Conservation (phyloP, 2,329 filamentous ascomycete genomes). For the Fonsecaea pedrosoi region DNA sequence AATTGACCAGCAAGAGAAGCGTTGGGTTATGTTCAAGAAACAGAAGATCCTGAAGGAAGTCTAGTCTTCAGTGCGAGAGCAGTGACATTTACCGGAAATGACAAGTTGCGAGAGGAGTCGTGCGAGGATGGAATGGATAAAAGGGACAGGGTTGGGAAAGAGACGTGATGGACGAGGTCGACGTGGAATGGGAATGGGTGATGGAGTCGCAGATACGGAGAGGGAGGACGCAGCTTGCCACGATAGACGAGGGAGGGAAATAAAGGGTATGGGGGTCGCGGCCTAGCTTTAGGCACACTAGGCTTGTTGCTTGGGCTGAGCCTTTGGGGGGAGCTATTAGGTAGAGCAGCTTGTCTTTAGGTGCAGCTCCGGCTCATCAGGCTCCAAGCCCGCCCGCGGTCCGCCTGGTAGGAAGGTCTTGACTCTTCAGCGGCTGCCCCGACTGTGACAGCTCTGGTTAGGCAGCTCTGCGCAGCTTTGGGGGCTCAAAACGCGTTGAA, state of each 20-base stretch:
- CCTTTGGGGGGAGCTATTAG: background rate
- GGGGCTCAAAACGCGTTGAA: background rate
- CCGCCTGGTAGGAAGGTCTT: background rate
- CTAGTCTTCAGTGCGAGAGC: slow-evolving; percentile 29
- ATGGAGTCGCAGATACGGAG: slow-evolving; percentile 5
- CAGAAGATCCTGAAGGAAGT: slow-evolving; percentile 22
- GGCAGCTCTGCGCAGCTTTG: background rate
- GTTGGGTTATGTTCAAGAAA: slow-evolving; percentile 30
- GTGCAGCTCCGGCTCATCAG: background rate
- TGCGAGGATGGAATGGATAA: slow-evolving; percentile 16
- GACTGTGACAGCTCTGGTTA: background rate
- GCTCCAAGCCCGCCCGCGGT: background rate
- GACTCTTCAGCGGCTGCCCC: background rate
- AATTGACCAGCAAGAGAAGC: slow-evolving; percentile 36
- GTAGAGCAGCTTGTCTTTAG: slow-evolving; percentile 2
- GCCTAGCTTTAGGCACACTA: background rate
- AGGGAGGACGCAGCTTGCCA: slow-evolving; percentile 2
- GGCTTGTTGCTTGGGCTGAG: background rate
- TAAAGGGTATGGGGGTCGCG: slow-evolving; percentile 14
- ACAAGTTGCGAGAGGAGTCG: slow-evolving; percentile 19
- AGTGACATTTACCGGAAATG: slow-evolving; percentile 38
- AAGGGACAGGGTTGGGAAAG: slow-evolving; percentile 1
- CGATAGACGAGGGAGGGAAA: slow-evolving; percentile 14
- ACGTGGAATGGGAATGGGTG: slow-evolving; percentile 3
- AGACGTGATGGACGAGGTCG: slow-evolving; percentile 17